Base-by-base conservation (phyloP, 768 basidiomycete genomes). In the Agrocybe praecox region DNA sequence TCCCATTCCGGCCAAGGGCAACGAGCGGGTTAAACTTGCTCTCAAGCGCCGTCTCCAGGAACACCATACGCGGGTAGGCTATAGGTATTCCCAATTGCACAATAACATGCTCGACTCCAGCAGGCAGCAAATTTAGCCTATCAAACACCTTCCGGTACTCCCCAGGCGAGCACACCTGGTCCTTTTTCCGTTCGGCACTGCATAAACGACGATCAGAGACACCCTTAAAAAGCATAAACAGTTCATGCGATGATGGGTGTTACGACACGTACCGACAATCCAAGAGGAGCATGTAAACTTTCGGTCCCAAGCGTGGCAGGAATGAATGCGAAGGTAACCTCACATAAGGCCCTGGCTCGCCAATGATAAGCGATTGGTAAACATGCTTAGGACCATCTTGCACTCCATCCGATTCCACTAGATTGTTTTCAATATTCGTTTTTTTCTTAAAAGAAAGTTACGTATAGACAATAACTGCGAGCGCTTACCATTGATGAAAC, bases 31-130 rank as follows among this genome's bases (percentile, higher is more conserved):
- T 98, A 49, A 89, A 78, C 71, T 89, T 94, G 26, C 85, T 87
- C 44, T 90, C 89, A 23, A 98, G 73, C 8, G 89, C 83, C 21
- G 73, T 76, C 70, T 92, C 96, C 60, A 97, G 74, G 69, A 96
- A 95, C 2, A 92, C 90, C 86, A 95, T 87, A 49, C 96, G 88
- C 26, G 96, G 96, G 68, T 98, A 98, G 5, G 93, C 93, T 59
- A 94, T 88, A 0, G 90, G 90, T 52, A 92, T 84, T 82, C 96
- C 96, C 21, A 95, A 67, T 62, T 92, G 90, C 42, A 98, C 74
- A 33, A 96, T 78, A 12, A 99, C 66, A 67, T 98, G 97, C 60
- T 96, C 86, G 8, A 94, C 84, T 1, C 74, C 73, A 2, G 71
- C 57, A 4, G 95, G 92, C 18, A 96, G 65, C 53, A 74, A 70